Base-by-base conservation (phyloP, 2,329 filamentous ascomycete genomes). In the Dendryphion nanum region DNA sequence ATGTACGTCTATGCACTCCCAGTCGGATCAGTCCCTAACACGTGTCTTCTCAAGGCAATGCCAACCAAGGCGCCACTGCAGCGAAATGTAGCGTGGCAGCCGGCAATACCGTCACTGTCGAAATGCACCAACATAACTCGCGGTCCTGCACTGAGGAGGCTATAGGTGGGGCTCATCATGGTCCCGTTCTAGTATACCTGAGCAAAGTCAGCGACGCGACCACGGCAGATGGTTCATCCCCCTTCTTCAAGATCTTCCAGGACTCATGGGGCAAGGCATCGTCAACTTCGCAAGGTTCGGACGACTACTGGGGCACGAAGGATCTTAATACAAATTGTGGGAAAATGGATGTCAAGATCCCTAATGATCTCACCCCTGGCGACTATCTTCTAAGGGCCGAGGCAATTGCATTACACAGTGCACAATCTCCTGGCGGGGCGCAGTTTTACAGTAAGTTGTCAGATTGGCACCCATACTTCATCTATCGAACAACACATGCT, bases 381-480 rank as follows among this genome's bases (percentile, higher is more conserved):
- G 72, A 79, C 52, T 82, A 81, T 55, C 71, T 82, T 35, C 68
- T 81, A 5, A 71, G 78, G 8, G 75, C 77, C 20, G 79, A 82
- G 66, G 69, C 76, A 30, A 73, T 84, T 37, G 81, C 76, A 8
- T 77, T 84, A 30, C 81, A 84, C 65, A 59, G 65, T 21, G 74
- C 68, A 3, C 64, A 64, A 4, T 48, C 58, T 26, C 37, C 64
- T 13, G 69, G 68, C 38, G 74, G 69, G 20, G 68, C 70, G 15
- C 67, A 73, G 48, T 65, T 66, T 51, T 72, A 74, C 54, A n/a
- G n/a, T n/a, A n/a, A n/a, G n/a, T n/a, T n/a, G n/a, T n/a, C n/a
- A n/a, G n/a, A 64, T 70, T 18, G 62, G 61, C 20, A 48, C 42
- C 33, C 42, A 24, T 34, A 4, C 8, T 23, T 14, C 3, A 10